phyloP scores from a whole-genome alignment of 2,329 filamentous ascomycete species.

The Boeremia exigua region DNA sequence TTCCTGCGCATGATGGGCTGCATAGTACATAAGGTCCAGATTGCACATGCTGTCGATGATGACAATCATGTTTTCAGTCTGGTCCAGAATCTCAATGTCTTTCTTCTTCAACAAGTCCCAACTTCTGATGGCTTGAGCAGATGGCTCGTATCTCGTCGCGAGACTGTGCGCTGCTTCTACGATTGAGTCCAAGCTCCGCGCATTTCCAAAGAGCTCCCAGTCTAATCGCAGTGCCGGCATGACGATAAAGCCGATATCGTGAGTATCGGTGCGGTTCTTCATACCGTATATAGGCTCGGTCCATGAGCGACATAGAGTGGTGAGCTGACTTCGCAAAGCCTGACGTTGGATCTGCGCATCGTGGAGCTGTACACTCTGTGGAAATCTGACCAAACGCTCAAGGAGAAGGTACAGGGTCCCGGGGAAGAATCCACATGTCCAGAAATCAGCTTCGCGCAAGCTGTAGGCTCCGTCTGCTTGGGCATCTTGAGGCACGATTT shows the following conservation, averaged over 20 bases:
- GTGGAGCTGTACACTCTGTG: constrained; percentile 19
- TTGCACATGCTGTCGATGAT: constrained; percentile 50
- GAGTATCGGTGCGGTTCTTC: constrained; percentile 44
- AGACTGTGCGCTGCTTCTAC: constrained; percentile 47
- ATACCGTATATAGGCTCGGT: constrained; percentile 50
- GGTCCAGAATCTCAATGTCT: constrained; percentile 47
- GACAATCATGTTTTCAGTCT: constrained; percentile 48
- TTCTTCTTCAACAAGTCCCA: constrained; percentile 56
- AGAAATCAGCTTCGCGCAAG: constrained; percentile 52
- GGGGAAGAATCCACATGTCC: constrained; percentile 59
- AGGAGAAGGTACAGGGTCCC: constrained; percentile 53
- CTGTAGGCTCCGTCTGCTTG: constrained; percentile 42
- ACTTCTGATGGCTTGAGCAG: constrained; percentile 48
- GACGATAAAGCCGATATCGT: constrained; percentile 56
- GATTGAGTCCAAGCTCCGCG: constrained; percentile 44
- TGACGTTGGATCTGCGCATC: constrained; percentile 1
- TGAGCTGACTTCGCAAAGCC: constrained; percentile 17
- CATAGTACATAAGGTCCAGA: constrained; percentile 54
- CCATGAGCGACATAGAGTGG: constrained; percentile 36
- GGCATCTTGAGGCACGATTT: constrained; percentile 23
- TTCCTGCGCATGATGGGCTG: constrained; percentile 40
- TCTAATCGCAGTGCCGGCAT: constrained; percentile 47
- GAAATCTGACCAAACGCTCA: constrained; percentile 41
- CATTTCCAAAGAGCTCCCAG: constrained; percentile 51
- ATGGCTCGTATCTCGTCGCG: constrained; percentile 45